Percentiles rank a stretch among this genome's conserved stretches.
Conservation (phyloP, 1,284 basidiomycete species). For the Chalciporus sp. region DNA sequence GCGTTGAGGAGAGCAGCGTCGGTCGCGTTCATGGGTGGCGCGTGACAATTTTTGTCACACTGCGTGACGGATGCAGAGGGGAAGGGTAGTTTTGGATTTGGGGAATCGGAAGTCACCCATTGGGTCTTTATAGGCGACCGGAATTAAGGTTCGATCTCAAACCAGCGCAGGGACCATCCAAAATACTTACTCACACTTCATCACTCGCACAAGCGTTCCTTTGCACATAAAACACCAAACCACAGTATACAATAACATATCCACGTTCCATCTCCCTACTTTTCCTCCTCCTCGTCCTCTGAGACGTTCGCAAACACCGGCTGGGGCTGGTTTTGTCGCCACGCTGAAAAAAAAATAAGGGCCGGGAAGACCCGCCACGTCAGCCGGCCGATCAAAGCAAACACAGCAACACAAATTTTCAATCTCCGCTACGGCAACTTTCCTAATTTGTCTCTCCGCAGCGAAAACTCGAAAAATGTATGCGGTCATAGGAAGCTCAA, state of each 20-base stretch:
- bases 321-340: slow-evolving; percentile 78
- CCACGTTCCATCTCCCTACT: slow-evolving; percentile 43
- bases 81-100: slow-evolving; percentile 70
- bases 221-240: slow-evolving; percentile 6
- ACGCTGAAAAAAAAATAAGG: slow-evolving; percentile 62
- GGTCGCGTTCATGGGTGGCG: slow-evolving; percentile 55
- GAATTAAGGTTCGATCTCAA: slow-evolving; percentile 80
- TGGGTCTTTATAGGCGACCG: slow-evolving; percentile 73
- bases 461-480: slow-evolving; percentile 11
- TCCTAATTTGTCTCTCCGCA: slow-evolving; percentile 35
- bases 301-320: slow-evolving; percentile 67
- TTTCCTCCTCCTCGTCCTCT: slow-evolving; percentile 57
- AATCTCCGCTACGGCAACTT: slow-evolving; percentile 39
- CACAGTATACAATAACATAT: slow-evolving; percentile 28
- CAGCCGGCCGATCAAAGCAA: slow-evolving; percentile 54
- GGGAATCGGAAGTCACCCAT: slow-evolving; percentile 66
- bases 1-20: slow-evolving; percentile 41
- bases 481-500: slow-evolving; percentile 13
- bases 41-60: slow-evolving; percentile 54
- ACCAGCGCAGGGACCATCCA: slow-evolving; percentile 62
- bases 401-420: slow-evolving; percentile 47
- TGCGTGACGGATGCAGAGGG: slow-evolving; percentile 47
- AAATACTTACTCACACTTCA: slow-evolving; percentile 36
- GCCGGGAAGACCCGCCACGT: slow-evolving; percentile 64
- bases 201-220: slow-evolving; percentile 19